Percentiles rank a stretch among this genome's conserved stretches.
These are phyloP conservation scores for Cladophialophora bantiana DNA, from an alignment of 2,329 filamentous ascomycete species.

Conservation along the genomic window DNA sequence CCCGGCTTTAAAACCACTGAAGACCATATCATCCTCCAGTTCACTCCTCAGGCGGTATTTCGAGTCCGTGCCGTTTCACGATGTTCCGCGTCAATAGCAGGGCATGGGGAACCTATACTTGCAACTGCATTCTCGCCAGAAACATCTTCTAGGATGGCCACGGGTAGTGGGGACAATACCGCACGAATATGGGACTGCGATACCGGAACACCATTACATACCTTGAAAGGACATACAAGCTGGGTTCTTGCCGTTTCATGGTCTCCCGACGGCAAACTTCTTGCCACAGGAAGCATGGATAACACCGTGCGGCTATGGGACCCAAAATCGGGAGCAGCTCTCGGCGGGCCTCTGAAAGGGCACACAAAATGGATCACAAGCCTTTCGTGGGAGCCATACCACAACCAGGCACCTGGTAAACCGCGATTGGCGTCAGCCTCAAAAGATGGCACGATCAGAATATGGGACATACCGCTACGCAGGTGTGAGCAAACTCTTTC, in stretches of 20 bases:
- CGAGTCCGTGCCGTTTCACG: conserved; percentile 89
- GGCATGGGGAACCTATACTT: conserved; percentile 90
- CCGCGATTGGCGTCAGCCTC: conserved; percentile 84
- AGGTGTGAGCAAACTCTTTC: conserved; percentile 81
- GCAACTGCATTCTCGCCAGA: conserved; percentile 84
- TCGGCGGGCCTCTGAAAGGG: conserved; percentile 77
- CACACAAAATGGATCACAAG: conserved; percentile 90
- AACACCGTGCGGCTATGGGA: conserved; percentile 89
- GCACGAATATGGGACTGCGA: conserved; percentile 95
- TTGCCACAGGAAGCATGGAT: conserved; percentile 93
- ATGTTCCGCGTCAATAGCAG: conserved; percentile 85
- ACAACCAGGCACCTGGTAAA: conserved; percentile 75
- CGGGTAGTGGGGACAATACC: conserved; percentile 88
- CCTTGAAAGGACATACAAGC: conserved; percentile 82
- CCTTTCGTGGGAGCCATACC: conserved; percentile 92
- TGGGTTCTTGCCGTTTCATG: conserved; percentile 91
- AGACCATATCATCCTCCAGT: conserved; percentile 68
- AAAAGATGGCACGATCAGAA: conserved; percentile 85
- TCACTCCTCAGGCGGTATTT: conserved; percentile 88
- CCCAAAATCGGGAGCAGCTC: conserved; percentile 75
- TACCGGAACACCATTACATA: conserved; percentile 86
- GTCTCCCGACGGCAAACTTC: conserved; percentile 79
- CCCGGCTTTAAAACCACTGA: conserved; percentile 64
- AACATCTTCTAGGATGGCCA: conserved; percentile 78
- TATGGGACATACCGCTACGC: conserved; percentile 84